Evolutionary conservation across 768 basidiomycete species (phyloP), one percentile per base, ranked within the genome.

Genomic region (Leccinum longicurvipes): DNA sequence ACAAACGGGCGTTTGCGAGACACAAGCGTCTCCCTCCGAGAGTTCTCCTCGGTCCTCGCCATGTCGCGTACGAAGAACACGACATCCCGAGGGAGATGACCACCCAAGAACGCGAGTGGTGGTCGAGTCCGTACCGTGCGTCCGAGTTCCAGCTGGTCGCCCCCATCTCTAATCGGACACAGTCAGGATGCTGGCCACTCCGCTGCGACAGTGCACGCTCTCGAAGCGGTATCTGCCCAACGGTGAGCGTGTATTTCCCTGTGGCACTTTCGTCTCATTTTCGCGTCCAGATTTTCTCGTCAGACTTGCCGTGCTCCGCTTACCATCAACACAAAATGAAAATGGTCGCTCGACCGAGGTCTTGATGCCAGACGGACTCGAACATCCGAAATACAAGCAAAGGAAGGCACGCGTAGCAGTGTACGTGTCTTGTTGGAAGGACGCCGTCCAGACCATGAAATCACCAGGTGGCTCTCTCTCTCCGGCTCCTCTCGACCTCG

Each of bases 71-170:
- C 56, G 50, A 27, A 46, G 64, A 68, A 29, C 39, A 70, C 46
- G 79, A 82, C 57, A 51, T 54, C 15, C 79, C 77, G 12, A 76
- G 86, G 29, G 75, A 74, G 55, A 91, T 91, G 89, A 77, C 80
- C 0, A 62, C 65, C 41, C 74, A 82, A 61, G 89, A 91, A 72
- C 74, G 80, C 60, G 68, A 69, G 25, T 89, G 85, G 82, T 86
- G 82, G 82, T 79, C 87, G 11, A 89, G 82, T 66, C 89, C 90
- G 53, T 93, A 91, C 70, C 76, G 89, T 91, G 72, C 58, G 73
- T 74, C 12, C 25, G 34, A 29, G 15, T 42, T 55, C 39, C 32
- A 11, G 6, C 24, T 17, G 34, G 3, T 34, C 44, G 21, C 44
- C 45, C 32, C 45, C 25, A 3, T 36, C 53, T 41, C 41, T 3